Percentiles rank a stretch among this genome's conserved stretches.
Conservation (phyloP, 2,329 filamentous ascomycete genomes). For the Aspergillus felis region DNA sequence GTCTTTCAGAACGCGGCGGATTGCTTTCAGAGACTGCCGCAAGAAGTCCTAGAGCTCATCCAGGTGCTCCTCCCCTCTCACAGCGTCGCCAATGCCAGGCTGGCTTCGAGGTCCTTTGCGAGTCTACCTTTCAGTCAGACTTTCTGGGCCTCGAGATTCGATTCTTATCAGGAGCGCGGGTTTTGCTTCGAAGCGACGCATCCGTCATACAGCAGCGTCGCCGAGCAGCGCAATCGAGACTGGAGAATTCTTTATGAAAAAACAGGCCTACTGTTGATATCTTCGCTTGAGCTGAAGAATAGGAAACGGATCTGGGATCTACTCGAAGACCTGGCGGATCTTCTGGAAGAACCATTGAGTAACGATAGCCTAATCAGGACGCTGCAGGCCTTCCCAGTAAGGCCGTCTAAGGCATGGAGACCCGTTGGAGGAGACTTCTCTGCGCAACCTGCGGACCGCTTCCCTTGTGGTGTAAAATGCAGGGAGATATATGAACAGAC, state of each 20-base stretch:
- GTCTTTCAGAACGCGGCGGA: constrained; percentile 4
- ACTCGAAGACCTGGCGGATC: constrained; percentile 7
- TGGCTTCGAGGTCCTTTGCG: constrained; percentile 18
- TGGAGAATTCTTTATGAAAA: constrained; percentile 17
- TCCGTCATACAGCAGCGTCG: neutral
- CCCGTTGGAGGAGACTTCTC: constrained; percentile 9
- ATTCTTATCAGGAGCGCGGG: constrained; percentile 11
- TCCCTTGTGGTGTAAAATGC: constrained; percentile 8
- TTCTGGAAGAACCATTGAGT: constrained; percentile 6
- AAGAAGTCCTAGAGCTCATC: constrained; percentile 17
- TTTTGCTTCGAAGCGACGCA: constrained; percentile 14
- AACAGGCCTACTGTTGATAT: constrained; percentile 1
- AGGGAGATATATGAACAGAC: constrained; percentile 10
- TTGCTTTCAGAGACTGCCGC: constrained; percentile 13
- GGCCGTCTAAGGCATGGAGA: constrained; percentile 3
- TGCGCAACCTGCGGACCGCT: neutral
- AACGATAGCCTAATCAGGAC: neutral
- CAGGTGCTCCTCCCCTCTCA: constrained; percentile 8
- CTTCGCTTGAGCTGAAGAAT: constrained; percentile 8
- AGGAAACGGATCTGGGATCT: constrained; percentile 15
- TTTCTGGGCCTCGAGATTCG: constrained; percentile 21
- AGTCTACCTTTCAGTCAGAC: constrained; percentile 13
- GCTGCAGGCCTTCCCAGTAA: neutral
- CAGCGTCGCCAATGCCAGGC: constrained; percentile 11
- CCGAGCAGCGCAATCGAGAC: constrained; percentile 14